phyloP scores from a whole-genome alignment of 2,329 filamentous ascomycete genomes.

The Westerdykella ornata region DNA sequence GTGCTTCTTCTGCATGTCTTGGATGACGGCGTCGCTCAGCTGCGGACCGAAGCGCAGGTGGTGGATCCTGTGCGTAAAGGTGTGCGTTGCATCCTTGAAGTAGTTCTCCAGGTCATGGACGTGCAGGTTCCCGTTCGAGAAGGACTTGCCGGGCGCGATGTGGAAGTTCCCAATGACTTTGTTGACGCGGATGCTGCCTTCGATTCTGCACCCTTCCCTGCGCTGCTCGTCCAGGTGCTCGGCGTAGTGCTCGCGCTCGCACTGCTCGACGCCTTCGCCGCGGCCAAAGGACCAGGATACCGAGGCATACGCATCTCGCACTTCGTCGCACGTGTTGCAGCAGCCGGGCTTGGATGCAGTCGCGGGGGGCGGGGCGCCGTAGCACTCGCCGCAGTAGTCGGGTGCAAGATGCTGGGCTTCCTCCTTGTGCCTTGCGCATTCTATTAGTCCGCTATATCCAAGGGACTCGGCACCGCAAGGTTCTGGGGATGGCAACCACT shows the following conservation, averaged over 20 bases:
- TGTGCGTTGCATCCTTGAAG: constrained; percentile 71
- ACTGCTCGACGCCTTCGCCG: constrained; percentile 91
- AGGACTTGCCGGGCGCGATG: constrained; percentile 89
- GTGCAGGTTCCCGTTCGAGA: constrained; percentile 95
- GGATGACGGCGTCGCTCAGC: constrained; percentile 62
- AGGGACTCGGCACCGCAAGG: no score
- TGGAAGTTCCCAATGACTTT: constrained; percentile 99
- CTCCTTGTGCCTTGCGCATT: constrained; percentile 52
- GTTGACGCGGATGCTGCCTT: constrained; percentile 88
- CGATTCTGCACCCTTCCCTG: constrained; percentile 87
- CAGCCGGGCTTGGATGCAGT: constrained; percentile 75
- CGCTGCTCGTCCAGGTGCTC: constrained; percentile 83
- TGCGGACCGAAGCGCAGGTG: constrained; percentile 88
- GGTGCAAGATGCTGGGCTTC: constrained; percentile 77
- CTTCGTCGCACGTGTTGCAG: constrained; percentile 96
- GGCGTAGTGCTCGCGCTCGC: constrained; percentile 85
- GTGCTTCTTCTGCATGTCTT: constrained; percentile 33
- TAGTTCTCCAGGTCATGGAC: constrained; percentile 97
- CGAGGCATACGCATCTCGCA: constrained; percentile 85
- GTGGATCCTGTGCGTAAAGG: constrained; percentile 85
- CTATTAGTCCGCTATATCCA: background rate
- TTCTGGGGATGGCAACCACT: constrained; percentile 10
- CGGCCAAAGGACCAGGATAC: constrained; percentile 90
- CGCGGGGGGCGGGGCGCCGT: constrained; percentile 68
- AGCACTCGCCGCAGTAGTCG: constrained; percentile 88